Evolutionary conservation across 2,329 filamentous ascomycete species (phyloP).

Genomic region (Chrysoporthe puriensis): DNA sequence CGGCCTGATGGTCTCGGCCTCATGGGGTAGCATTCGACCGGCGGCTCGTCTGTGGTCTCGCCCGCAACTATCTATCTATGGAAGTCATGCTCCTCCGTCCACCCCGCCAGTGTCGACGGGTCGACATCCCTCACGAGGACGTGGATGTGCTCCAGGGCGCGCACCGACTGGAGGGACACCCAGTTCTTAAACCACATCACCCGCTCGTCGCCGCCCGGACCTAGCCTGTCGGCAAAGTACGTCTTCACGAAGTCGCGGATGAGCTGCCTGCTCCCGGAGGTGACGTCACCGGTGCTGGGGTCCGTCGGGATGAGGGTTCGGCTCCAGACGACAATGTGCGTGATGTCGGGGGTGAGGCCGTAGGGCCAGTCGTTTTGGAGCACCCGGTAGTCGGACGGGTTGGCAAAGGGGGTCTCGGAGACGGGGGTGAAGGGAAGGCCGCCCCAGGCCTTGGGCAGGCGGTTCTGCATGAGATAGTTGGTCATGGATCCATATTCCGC

Average conservation of each 20-base stretch:
- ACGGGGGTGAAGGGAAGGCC: conserved; percentile 57
- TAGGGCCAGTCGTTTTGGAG: conserved; percentile 95
- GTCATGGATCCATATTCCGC: conserved; percentile 78
- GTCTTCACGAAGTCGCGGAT: conserved; percentile 72
- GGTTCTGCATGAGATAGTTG: conserved; percentile 74
- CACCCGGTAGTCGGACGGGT: conserved; percentile 66
- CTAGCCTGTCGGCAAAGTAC: conserved; percentile 67
- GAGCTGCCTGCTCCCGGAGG: conserved; percentile 62
- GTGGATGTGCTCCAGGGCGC: conserved; percentile 88
- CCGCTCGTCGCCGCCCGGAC: conserved; percentile 49
- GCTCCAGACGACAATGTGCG: conserved; percentile 92
- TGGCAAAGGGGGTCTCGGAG: conserved; percentile 55
- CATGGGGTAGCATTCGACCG: not conserved
- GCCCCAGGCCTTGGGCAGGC: conserved; percentile 71
- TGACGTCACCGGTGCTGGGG: conserved; percentile 71
- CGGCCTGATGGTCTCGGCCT: conserved; percentile 37
- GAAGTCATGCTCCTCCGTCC: conserved; percentile 53
- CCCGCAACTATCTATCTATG: conserved; percentile 33
- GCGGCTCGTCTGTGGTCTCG: not conserved
- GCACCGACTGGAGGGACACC: conserved; percentile 84
- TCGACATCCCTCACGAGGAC: conserved; percentile 65
- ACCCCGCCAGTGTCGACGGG: conserved; percentile 55
- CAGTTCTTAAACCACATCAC: conserved; percentile 95
- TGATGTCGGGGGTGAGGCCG: conserved; percentile 65
- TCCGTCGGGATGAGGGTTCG: conserved; percentile 81